phyloP scores from a whole-genome alignment of 371 early-diverging fungal genomes.

The Mortierella sp. region DNA sequence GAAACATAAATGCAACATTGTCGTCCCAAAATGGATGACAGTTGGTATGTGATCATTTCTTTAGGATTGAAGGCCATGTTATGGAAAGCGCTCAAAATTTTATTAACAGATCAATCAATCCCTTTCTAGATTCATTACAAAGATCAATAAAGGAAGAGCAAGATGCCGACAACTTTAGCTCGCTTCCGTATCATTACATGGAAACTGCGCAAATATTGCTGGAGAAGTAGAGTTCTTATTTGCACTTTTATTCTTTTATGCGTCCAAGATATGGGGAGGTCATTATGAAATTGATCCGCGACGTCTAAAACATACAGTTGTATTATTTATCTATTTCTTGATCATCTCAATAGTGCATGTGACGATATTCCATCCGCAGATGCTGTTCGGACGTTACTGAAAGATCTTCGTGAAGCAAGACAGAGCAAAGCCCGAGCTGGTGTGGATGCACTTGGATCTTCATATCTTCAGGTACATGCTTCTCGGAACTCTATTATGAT shows the following conservation, averaged over 20 bases:
- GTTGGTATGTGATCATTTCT: constrained; percentile 56
- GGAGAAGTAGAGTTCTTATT: constrained; percentile 65
- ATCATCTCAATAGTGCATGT: constrained; percentile 65
- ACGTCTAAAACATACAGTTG: background rate
- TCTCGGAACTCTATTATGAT: background rate
- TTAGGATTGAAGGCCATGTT: background rate
- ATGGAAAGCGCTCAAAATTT: background rate
- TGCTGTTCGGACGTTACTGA: constrained; percentile 76
- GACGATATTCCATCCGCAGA: constrained; percentile 87
- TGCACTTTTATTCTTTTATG: no score
- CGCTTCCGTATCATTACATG: constrained; percentile 85
- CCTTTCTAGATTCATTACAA: constrained; percentile 64
- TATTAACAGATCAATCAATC: constrained; percentile 1
- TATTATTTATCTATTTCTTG: background rate
- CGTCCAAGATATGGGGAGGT: no score
- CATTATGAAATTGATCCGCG: constrained; percentile 12
- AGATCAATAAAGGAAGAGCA: constrained; percentile 69
- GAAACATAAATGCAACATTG: constrained; percentile 83
- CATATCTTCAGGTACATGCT: constrained; percentile 72
- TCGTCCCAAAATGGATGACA: constrained; percentile 88
- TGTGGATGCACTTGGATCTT: constrained; percentile 72
- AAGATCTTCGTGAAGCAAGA: constrained; percentile 88
- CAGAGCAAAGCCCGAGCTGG: constrained; percentile 85
- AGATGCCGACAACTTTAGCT: constrained; percentile 72
- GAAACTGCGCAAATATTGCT: constrained; percentile 84